Percentiles rank a stretch among this genome's conserved stretches.
phyloP scores from a whole-genome alignment of 2,329 filamentous ascomycete genomes.

The Alternaria sp. region DNA sequence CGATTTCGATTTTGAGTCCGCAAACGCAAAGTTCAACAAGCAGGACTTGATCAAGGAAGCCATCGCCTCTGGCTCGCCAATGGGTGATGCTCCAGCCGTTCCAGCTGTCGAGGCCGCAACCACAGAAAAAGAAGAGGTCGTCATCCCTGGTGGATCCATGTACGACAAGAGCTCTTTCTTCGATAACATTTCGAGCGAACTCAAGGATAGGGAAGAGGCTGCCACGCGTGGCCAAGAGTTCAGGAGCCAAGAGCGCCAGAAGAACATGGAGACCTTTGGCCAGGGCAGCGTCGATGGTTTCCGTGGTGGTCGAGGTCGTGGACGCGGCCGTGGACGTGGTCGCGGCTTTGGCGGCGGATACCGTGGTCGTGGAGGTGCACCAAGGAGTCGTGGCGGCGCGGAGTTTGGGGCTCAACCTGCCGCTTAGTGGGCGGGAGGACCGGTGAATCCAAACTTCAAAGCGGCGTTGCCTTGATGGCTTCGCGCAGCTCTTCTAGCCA shows the following conservation, averaged over 20 bases:
- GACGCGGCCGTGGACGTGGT: constrained; percentile 69
- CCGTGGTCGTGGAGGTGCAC: constrained; percentile 57
- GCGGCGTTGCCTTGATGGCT: background rate
- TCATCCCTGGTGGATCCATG: constrained; percentile 56
- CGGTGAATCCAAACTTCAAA: background rate
- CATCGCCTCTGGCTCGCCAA: constrained; percentile 77
- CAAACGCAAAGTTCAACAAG: constrained; percentile 91
- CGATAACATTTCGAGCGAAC: constrained; percentile 96
- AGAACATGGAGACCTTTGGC: constrained; percentile 97
- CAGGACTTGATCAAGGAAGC: constrained; percentile 88
- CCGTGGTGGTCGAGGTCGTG: constrained; percentile 78
- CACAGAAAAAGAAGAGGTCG: constrained; percentile 56
- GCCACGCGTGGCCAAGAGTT: constrained; percentile 77
- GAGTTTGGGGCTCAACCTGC: constrained; percentile 34
- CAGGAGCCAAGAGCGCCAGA: constrained; percentile 89
- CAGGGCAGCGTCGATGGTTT: constrained; percentile 92
- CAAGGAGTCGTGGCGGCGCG: constrained; percentile 39
- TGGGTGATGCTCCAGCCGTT: constrained; percentile 55
- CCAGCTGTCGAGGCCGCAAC: constrained; percentile 48
- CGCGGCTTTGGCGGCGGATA: constrained; percentile 57
- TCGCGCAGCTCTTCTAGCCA: background rate
- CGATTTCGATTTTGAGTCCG: constrained; percentile 89
- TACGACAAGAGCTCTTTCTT: constrained; percentile 96
- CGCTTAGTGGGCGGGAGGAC: constrained; percentile 21
- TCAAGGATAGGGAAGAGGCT: constrained; percentile 84